Base-by-base conservation (phyloP, 441 rosid species). In the Brassica hybrid region DNA sequence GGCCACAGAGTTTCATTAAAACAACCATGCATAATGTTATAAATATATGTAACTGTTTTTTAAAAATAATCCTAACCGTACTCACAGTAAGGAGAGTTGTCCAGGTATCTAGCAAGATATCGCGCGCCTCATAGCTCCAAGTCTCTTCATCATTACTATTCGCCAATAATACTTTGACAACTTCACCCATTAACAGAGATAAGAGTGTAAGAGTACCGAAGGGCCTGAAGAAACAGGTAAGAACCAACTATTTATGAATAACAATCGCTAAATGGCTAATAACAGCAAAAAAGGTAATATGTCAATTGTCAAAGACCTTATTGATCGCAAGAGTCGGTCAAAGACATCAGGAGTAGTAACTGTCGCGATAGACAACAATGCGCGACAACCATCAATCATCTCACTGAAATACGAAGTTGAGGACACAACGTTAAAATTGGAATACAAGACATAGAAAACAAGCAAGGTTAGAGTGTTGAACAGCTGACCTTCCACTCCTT, bases 81-180 rank as follows among this genome's bases (percentile, higher is more conserved):
- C 60, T 74, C 90, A 96, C 99, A 93, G 76, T 64, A 43, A 96
- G 99, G 63, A 96, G 82, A 17, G 91, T 82, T 69, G 93, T 91
- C 99, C 99, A 96, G 57, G 96, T 88, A 83, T 96, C 99, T 81
- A 96, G 82, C 76, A 96, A 86, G 84, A 96, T 94, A 85, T 96
- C 99, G 18, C 98, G 97, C 18, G 97, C 97, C 82, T 89, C 98
- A 93, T 96, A 92, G 84, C 97, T 96, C 99, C 98, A 96, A 34
- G 90, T 85, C 84, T 90, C 99, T 58, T 96, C 88, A 43, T 91
- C 96, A 25, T 88, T 81, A 79, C 72, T 79, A 75, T 83, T 86
- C 30, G 79, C 84, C 90, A 88, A 83, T 57, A 89, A 89, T 78
- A 85, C 92, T 86, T 96, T 94, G 79, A 96, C 75, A 82, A 91